These are phyloP conservation scores for Beta lomatogona DNA, from an alignment of 179 eudicot genomes.

Conservation along the genomic window DNA sequence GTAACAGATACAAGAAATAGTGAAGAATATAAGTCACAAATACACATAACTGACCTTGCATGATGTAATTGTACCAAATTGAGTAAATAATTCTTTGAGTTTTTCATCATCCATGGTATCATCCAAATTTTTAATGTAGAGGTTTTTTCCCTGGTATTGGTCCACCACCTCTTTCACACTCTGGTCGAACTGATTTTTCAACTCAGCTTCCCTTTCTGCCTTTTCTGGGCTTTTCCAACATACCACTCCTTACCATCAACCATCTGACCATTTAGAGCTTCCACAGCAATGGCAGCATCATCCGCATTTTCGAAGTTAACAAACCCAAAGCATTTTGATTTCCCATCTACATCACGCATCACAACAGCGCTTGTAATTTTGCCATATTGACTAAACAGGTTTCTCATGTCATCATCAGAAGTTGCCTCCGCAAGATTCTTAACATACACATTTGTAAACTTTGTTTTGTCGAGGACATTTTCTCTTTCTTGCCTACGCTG, in stretches of 20 bases:
- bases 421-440: constrained; percentile 67
- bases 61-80: constrained; percentile 63
- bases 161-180: constrained; percentile 59
- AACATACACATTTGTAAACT: constrained; percentile 69
- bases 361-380: constrained; percentile 66
- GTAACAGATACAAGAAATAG: neutral
- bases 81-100: constrained; percentile 68
- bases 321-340: constrained; percentile 79
- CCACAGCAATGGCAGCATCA: constrained; percentile 78
- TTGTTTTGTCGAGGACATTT: constrained; percentile 41
- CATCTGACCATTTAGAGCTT: constrained; percentile 56
- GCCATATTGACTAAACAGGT: constrained; percentile 62
- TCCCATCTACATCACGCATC: constrained; percentile 69
- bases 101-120: constrained; percentile 72
- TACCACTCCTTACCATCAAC: constrained; percentile 77
- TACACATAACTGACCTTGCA: constrained; percentile 58
- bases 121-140: constrained; percentile 73
- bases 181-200: constrained; percentile 64
- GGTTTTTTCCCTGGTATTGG: constrained; percentile 65
- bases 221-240: constrained; percentile 90
- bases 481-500: constrained; percentile 68
- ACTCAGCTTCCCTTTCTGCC: constrained; percentile 71
- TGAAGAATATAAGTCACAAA: neutral
- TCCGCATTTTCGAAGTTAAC: constrained; percentile 76
- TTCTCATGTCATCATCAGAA: constrained; percentile 62